phyloP scores from a whole-genome alignment of 208 protist species.

The Angomonas deanei region DNA sequence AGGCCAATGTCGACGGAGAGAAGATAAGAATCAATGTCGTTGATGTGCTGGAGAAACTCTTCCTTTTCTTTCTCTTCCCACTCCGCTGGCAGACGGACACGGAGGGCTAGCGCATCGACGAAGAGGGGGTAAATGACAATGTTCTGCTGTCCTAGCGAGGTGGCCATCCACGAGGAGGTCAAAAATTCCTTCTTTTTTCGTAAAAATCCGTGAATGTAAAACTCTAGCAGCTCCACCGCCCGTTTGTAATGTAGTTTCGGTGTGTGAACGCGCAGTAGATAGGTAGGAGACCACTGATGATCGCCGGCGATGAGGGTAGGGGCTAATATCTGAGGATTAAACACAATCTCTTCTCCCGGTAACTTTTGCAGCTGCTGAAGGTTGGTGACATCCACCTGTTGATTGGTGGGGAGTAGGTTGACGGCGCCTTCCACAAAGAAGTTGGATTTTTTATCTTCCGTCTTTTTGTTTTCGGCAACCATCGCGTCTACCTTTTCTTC shows the following conservation, averaged over 20 bases:
- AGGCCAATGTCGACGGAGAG: conserved; percentile 19
- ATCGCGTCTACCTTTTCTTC: neutral
- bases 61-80: conserved; percentile 29
- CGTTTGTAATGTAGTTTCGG: conserved; percentile 7
- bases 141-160: conserved; percentile 13
- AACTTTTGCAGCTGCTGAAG: conserved; percentile 54
- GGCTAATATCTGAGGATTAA: conserved; percentile 37
- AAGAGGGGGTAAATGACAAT: conserved; percentile 80
- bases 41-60: conserved; percentile 26
- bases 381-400: conserved; percentile 60
- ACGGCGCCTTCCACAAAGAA: conserved; percentile 56
- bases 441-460: neutral
- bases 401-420: conserved; percentile 81
- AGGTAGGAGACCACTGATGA: conserved; percentile 59
- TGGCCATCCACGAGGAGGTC: conserved; percentile 15
- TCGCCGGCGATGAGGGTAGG: conserved; percentile 41
- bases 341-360: conserved; percentile 51
- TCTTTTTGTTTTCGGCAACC: neutral
- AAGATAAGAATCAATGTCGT: conserved; percentile 16
- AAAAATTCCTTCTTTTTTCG: neutral
- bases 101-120: conserved; percentile 64
- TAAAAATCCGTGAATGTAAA: neutral
- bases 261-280: conserved; percentile 37
- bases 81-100: conserved; percentile 63
- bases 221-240: neutral